A percentile compares a stretch with the other conserved stretches of the same genome.
Evolutionary conservation across 768 basidiomycete genomes (phyloP).

Genomic region (Mycena rebaudengoi): DNA sequence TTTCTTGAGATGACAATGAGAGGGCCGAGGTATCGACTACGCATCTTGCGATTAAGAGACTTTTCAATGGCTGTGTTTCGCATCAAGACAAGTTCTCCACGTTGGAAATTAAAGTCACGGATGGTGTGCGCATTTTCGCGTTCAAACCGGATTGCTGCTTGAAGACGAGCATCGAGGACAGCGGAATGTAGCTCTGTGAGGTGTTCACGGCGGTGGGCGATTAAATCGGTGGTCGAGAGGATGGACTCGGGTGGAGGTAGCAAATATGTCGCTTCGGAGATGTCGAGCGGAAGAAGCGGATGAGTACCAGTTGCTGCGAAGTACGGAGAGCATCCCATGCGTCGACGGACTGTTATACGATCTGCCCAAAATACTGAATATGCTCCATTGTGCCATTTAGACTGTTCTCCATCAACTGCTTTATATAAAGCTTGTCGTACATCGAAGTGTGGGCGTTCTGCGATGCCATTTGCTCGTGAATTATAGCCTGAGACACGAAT

Average conservation of each 20-base stretch:
- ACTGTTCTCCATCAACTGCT: conserved; percentile 12
- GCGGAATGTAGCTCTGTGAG: conserved; percentile 13
- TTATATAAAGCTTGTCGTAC: conserved; percentile 26
- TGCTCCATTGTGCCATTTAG: conserved; percentile 15
- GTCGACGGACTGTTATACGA: conserved; percentile 20
- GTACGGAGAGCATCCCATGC: conserved; percentile 26
- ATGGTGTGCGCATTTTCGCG: conserved; percentile 29
- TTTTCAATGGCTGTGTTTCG: conserved; percentile 43
- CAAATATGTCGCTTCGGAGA: conserved; percentile 27
- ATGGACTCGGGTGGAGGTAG: conserved; percentile 26
- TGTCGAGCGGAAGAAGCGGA: too few species aligned
- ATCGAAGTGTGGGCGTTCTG: conserved; percentile 15
- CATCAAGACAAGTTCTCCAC: conserved; percentile 37
- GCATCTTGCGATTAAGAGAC: conserved; percentile 38
- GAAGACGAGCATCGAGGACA: conserved; percentile 11
- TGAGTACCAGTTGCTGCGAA: too few species aligned
- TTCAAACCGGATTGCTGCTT: conserved; percentile 26
- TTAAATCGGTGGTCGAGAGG: conserved; percentile 33
- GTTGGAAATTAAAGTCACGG: conserved; percentile 35
- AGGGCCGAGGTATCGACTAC: conserved; percentile 40
- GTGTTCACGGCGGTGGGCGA: conserved; percentile 19
- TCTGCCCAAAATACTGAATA: conserved; percentile 32
- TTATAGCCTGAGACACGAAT: conserved; percentile 1
- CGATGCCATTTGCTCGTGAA: neutral
- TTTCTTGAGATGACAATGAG: conserved; percentile 38